phyloP scores from a whole-genome alignment of 768 basidiomycete genomes.

The Boletus edulis region DNA sequence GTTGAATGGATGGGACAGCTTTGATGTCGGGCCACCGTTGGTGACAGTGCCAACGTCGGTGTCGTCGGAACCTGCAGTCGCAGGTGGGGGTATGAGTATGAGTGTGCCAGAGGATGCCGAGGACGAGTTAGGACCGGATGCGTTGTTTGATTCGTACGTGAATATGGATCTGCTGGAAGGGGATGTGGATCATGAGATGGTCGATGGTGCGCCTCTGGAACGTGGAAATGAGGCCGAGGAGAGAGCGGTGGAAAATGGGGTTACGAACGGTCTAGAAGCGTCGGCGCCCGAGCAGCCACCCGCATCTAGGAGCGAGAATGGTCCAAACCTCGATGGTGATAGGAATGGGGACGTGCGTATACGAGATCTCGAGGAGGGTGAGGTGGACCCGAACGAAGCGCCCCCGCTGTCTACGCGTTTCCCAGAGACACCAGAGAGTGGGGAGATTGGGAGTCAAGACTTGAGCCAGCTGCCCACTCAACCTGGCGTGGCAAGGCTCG shows the following conservation, averaged over 20 bases:
- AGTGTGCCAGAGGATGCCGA: background rate
- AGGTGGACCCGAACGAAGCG: conserved; percentile 9
- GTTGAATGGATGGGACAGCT: conserved; percentile 1
- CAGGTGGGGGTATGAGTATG: background rate
- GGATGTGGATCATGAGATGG: background rate
- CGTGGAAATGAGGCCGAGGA: background rate
- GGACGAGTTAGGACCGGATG: conserved; percentile 5
- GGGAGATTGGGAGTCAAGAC: conserved; percentile 14
- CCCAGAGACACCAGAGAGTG: conserved; percentile 9
- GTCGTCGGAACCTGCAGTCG: background rate
- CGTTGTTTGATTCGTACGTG: conserved; percentile 22
- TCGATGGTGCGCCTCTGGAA: background rate
- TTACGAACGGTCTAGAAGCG: too few relatives aligned
- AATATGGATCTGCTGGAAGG: conserved; percentile 19
- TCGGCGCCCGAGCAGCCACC: background rate
- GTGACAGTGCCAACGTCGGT: background rate
- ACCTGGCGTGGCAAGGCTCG: background rate
- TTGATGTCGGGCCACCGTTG: conserved; percentile 12
- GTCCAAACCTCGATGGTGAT: background rate
- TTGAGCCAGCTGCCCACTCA: background rate
- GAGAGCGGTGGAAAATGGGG: background rate
- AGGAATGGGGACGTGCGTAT: background rate
- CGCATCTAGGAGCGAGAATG: background rate
- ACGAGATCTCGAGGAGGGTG: conserved; percentile 11
- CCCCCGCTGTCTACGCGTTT: background rate